Evolutionary conservation across 164 flowering plant species (phyloP), one percentile per base, ranked within the genome.

Genomic region (Magnolia sinica): DNA sequence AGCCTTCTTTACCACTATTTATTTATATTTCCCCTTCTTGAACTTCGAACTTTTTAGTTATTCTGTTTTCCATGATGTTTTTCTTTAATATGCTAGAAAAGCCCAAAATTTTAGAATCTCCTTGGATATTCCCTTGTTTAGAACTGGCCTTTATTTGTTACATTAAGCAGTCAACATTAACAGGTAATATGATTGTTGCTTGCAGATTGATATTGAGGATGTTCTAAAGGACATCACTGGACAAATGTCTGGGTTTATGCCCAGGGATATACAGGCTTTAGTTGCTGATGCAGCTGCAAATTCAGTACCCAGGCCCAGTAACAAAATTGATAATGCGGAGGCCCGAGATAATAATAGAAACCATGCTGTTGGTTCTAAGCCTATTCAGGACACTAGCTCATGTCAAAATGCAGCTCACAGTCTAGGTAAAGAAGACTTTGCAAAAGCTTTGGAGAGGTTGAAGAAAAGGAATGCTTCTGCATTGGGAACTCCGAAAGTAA

Each of bases 401-500:
- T 50, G 11, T 45, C 68, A 77, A 52, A 73, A 76, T 81, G 77
- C 75, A 64, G 31, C 80, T 75, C 81, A 73, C 37, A 71, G 68
- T 82, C 73, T 82, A 22, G 81, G 81, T 14, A 92, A 87, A 81
- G 93, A 91, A 61, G 86, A 85, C 77, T 79, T 93, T 49, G 58
- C 76, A 9, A 89, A 87, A 82, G 91, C 98, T 37, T 78, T 93
- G 83, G 94, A 92, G 37, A 85, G 91, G 69, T 88, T 94, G 65
- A 96, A 94, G 87, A 96, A 91, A 81, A 89, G 96, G 80, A 91
- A 83, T 85, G 98, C 96, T 76, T 87, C 96, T 22, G 90, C 95
- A 4, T 78, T 96, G 82, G 98, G 98, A 77, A 87, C 99, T 86
- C 98, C 97, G 20, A 93, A 93, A 93, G 98, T 95, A 76, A 85